Evolutionary conservation across 805 yeast species (phyloP), one percentile per base, ranked within the genome.

Genomic region (Wickerhamiella occidentalis): DNA sequence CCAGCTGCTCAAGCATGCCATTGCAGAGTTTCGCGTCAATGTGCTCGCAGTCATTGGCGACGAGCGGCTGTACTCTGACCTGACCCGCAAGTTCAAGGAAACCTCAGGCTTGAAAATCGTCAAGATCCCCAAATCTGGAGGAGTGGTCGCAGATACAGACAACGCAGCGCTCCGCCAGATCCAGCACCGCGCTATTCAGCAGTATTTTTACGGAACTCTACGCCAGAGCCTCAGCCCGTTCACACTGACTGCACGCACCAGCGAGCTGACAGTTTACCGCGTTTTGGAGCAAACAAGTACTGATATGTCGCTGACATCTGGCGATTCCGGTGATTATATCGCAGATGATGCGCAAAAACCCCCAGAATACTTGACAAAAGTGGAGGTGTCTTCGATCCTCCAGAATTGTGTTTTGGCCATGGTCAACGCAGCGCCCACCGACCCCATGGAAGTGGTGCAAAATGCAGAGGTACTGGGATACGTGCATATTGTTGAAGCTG

Each of bases 121-220:
- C 13, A 82, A 81, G 56, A 69, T 88, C 3, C 77, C 82, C 17
- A 76, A 75, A 53, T 76, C 86, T 40, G 82, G 82, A 42, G 96
- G 96, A 1, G 79, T 80, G 28, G 82, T 82, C 7, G 85, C 83
- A 26, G 72, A 76, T 25, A 90, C 82, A 52, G 90, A 80, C 48
- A 69, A 76, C 11, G 47, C 52, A 9, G 86, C 71, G 61, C 69
- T 72, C 33, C 72, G 97, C 59, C 76, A 80, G 33, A 48, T 74
- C 19, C 97, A 90, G 63, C 85, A 87, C 58, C 73, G 77, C 38
- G 70, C 81, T 4, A 86, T 90, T 48, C 78, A 79, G 60, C 94
- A 88, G 60, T 92, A 92, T 64, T 92, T 92, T 59, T 86, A 92
- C 61, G 98, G 98, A 2, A 75, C 75, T 5, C 65, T 72, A 17